A percentile compares a stretch with the other conserved stretches of the same genome.
phyloP scores from a whole-genome alignment of 1,284 basidiomycete species.

The Cystobasidium sp. region DNA sequence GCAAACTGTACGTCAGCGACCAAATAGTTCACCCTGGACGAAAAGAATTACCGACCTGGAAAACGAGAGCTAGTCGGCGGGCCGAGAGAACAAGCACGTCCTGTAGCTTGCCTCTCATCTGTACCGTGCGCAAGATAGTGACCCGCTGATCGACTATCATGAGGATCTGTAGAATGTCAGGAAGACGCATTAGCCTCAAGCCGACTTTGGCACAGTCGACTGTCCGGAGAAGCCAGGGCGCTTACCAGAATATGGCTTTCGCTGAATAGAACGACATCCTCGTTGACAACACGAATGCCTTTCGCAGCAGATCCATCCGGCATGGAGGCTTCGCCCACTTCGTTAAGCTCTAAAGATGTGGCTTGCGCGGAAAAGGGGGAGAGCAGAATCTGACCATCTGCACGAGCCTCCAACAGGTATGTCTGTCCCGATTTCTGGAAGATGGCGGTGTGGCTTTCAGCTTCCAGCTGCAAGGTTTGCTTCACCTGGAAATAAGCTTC shows the following conservation, averaged over 20 bases:
- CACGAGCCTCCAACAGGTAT: not conserved
- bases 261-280: slow-evolving; percentile 35
- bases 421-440: slow-evolving; percentile 4
- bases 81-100: slow-evolving; percentile 30
- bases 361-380: not conserved
- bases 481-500: not conserved
- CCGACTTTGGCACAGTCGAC: not conserved
- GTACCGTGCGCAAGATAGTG: not conserved
- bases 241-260: slow-evolving; percentile 18
- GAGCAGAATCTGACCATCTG: not conserved
- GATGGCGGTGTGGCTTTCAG: not conserved
- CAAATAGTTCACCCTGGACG: not conserved
- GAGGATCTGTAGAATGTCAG: slow-evolving; percentile 18
- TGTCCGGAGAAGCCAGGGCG: not conserved
- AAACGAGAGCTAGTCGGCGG: slow-evolving; percentile 18
- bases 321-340: slow-evolving; percentile 12
- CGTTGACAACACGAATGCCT: slow-evolving; percentile 17
- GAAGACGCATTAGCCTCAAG: too few species aligned
- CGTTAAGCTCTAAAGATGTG: not conserved
- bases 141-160: slow-evolving; percentile 21
- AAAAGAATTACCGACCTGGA: slow-evolving; percentile 1
- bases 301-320: slow-evolving; percentile 1
- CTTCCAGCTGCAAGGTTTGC: not conserved
- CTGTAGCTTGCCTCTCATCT: not conserved
- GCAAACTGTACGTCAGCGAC: not conserved